A percentile compares a stretch with the other conserved stretches of the same genome.
phyloP scores from a whole-genome alignment of 148 eudicot species.

The Camellia japonica region DNA sequence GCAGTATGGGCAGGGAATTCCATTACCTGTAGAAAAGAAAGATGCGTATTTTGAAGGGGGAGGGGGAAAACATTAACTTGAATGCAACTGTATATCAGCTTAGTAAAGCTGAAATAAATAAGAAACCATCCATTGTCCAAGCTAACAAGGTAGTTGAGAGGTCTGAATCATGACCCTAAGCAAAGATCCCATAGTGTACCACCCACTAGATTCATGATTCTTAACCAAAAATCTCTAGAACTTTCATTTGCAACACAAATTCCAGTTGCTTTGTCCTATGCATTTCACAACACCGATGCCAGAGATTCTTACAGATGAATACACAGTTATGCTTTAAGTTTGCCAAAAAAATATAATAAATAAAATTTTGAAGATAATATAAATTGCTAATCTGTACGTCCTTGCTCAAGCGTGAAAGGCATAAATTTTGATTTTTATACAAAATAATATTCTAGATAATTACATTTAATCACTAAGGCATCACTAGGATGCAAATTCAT shows the following conservation, averaged over 20 bases:
- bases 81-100: not conserved
- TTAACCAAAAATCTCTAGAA: constrained; percentile 3
- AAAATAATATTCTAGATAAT: no score
- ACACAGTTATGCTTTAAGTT: not conserved
- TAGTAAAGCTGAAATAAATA: not conserved
- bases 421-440: no score
- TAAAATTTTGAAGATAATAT: no score
- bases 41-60: not conserved
- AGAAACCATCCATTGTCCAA: no score
- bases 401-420: not conserved
- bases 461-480: no score
- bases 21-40: constrained; percentile 55
- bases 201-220: not conserved
- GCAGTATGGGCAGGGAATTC: constrained; percentile 80
- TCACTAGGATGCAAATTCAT: no score
- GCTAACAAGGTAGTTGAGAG: no score
- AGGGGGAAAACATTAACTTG: not conserved
- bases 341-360: no score
- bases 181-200: not conserved
- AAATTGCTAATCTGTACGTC: no score
- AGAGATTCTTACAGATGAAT: not conserved
- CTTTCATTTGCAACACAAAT: not conserved
- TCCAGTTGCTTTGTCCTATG: not conserved
- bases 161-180: not conserved
- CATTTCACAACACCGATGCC: not conserved